Conservation (phyloP, 148 eudicot species). For the Cornus controversa region DNA sequence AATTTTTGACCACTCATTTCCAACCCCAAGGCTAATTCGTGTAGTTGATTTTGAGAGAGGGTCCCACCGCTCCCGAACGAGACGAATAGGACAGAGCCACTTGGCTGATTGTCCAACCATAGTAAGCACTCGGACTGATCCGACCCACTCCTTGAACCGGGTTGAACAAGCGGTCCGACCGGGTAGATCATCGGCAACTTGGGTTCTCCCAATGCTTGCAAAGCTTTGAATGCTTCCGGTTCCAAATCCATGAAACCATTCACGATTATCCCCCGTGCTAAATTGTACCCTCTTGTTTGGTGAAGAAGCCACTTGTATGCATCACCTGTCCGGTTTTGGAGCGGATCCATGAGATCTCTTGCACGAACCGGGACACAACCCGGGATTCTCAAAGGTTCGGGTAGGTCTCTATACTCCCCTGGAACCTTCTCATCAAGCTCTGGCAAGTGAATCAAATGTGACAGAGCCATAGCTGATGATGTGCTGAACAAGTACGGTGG, state of each 20-base stretch:
- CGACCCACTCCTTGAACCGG: neutral
- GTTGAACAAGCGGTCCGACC: constrained; percentile 36
- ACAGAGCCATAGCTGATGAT: constrained; percentile 12
- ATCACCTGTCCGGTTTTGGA: constrained; percentile 9
- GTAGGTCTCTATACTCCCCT: constrained; percentile 16
- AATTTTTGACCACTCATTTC: constrained; percentile 51
- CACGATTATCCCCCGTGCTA: constrained; percentile 15
- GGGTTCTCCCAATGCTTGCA: constrained; percentile 7
- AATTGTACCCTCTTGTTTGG: neutral
- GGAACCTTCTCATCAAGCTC: constrained; percentile 14
- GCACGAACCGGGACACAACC: constrained; percentile 16
- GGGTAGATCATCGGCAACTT: constrained; percentile 31
- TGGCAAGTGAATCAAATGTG: constrained; percentile 4
- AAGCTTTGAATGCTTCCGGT: constrained; percentile 26
- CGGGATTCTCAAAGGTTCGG: constrained; percentile 8
- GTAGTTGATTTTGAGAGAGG: constrained; percentile 36
- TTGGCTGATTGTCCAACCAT: constrained; percentile 54
- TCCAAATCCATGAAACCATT: constrained; percentile 36
- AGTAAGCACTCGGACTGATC: constrained; percentile 19
- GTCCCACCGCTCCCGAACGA: constrained; percentile 70
- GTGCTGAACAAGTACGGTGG: constrained; percentile 4
- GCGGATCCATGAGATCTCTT: constrained; percentile 5
- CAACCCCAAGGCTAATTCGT: constrained; percentile 49
- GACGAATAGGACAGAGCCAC: constrained; percentile 40
- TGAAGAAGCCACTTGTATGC: constrained; percentile 5